phyloP scores from a whole-genome alignment of 2,329 filamentous ascomycete species.

The Alternaria metachromatica region DNA sequence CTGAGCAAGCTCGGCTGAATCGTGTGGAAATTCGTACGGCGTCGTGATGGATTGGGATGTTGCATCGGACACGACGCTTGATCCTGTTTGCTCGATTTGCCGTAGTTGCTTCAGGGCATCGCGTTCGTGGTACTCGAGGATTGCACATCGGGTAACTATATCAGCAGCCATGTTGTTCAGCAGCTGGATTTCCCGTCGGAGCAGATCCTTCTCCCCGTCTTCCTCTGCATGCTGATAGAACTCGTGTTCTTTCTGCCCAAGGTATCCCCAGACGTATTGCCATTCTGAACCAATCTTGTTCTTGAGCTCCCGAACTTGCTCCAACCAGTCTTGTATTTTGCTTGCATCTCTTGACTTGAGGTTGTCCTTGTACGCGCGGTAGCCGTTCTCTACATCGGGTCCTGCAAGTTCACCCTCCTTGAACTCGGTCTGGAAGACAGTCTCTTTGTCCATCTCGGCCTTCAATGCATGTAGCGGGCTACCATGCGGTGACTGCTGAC shows the following conservation, averaged over 20 bases:
- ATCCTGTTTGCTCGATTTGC: slow-evolving; percentile 12
- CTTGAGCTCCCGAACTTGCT: slow-evolving; percentile 16
- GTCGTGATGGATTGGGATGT: background rate
- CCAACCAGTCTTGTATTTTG: slow-evolving; percentile 21
- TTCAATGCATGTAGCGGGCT: background rate
- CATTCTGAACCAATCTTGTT: slow-evolving; percentile 14
- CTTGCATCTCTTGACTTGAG: slow-evolving; percentile 12
- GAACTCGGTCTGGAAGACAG: slow-evolving; percentile 20
- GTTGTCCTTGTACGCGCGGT: slow-evolving; percentile 21
- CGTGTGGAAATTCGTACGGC: background rate
- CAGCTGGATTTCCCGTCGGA: slow-evolving; percentile 23
- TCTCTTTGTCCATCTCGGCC: slow-evolving; percentile 8
- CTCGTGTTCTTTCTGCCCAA: slow-evolving; percentile 22
- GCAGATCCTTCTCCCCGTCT: slow-evolving; percentile 18
- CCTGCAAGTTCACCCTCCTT: slow-evolving; percentile 20
- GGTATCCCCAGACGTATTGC: slow-evolving; percentile 21
- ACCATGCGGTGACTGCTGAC: background rate
- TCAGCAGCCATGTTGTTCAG: slow-evolving; percentile 21
- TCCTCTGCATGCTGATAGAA: slow-evolving; percentile 21
- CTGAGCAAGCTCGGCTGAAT: background rate
- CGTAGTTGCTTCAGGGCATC: slow-evolving; percentile 24
- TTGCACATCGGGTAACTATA: slow-evolving; percentile 10
- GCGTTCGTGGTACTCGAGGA: slow-evolving; percentile 21
- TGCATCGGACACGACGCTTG: background rate
- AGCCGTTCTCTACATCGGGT: slow-evolving; percentile 21